Base-by-base conservation (phyloP, 1,139 yeast species). In the Lodderomyces jiufengensis region DNA sequence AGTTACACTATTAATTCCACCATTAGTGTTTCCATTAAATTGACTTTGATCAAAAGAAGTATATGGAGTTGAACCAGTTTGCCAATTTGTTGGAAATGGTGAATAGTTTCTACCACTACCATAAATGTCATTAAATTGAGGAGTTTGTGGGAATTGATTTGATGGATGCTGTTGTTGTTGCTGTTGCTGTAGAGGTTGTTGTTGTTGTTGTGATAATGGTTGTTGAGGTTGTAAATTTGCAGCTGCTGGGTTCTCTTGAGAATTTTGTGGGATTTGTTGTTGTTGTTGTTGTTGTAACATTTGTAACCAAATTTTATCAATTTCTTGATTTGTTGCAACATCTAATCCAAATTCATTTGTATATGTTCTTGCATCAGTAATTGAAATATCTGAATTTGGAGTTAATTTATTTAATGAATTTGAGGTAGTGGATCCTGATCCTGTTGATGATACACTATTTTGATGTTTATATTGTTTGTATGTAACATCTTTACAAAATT, bases 251-350 rank as follows among this genome's bases (percentile, higher is more conserved):
- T 22, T 23, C 25, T 28, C 13, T 12, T 24, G 9, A 30, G 29
- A 14, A 11, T 32, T 24, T 15, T 29, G 11, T 28, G 22, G 24
- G 20, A 28, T 6, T 15, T 26, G 35, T 28, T 21, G 39, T 25
- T 57, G 66, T 27, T 59, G 53, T 36, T 63, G 64, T 52, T 58
- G 50, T n/a, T 55, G 51, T 14, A 65, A 50, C 51, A 67, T 55
- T 37, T 63, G 68, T 26, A 60, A 43, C 73, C 73, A 68, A 18
- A 66, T 44, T 38, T 59, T 57, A 45, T 68, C 74, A 24, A 66
- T 59, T 32, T 66, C 70, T 4, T 55, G 55, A 38, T 60, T 59
- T 27, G 55, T 55, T 23, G 62, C 52, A 30, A 52, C 53, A 29
- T 61, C 56, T 29, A 58, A 27, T 3, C 50, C 52, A 43, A 53